These are phyloP conservation scores for Lactarius quietus DNA, from an alignment of 768 basidiomycete species.

Conservation along the genomic window DNA sequence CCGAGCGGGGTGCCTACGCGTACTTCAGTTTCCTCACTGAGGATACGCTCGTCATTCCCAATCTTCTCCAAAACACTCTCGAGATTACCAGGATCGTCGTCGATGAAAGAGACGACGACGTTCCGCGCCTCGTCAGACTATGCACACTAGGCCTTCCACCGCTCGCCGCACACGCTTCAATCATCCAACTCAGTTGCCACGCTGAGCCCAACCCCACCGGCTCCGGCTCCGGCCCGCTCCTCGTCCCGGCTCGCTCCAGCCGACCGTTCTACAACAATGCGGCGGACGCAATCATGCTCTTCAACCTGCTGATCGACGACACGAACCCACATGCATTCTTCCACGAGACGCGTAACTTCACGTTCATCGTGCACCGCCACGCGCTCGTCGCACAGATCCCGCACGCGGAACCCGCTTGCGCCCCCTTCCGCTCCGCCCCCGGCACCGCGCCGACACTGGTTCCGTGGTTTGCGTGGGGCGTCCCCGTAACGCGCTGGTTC, in stretches of 20 bases:
- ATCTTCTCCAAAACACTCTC: slow-evolving; percentile 24
- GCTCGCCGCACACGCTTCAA: slow-evolving; percentile 15
- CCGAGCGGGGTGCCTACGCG: slow-evolving; percentile 23
- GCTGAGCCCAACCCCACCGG: slow-evolving; percentile 31
- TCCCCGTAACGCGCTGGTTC: slow-evolving; percentile 29
- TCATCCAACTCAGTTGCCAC: slow-evolving; percentile 30
- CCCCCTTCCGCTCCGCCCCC: slow-evolving; percentile 2
- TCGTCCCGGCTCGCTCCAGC: not conserved
- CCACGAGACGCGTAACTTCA: slow-evolving; percentile 22
- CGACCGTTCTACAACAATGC: slow-evolving; percentile 29
- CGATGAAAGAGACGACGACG: slow-evolving; percentile 1
- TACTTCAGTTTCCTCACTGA: slow-evolving; percentile 31
- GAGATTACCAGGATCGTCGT: slow-evolving; percentile 26
- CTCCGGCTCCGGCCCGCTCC: not conserved
- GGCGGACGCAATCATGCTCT: slow-evolving; percentile 28
- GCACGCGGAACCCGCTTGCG: not conserved
- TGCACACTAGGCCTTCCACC: slow-evolving; percentile 28
- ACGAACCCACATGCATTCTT: not conserved
- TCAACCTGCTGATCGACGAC: slow-evolving; percentile 26
- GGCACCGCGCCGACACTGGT: not conserved
- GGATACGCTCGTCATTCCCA: slow-evolving; percentile 30
- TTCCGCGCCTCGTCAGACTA: slow-evolving; percentile 14
- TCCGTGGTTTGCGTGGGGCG: slow-evolving; percentile 31
- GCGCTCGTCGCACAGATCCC: slow-evolving; percentile 24
- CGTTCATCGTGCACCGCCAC: slow-evolving; percentile 30